These are phyloP conservation scores for Annona cherimola DNA, from an alignment of 164 flowering plant species.

Conservation along the genomic window DNA sequence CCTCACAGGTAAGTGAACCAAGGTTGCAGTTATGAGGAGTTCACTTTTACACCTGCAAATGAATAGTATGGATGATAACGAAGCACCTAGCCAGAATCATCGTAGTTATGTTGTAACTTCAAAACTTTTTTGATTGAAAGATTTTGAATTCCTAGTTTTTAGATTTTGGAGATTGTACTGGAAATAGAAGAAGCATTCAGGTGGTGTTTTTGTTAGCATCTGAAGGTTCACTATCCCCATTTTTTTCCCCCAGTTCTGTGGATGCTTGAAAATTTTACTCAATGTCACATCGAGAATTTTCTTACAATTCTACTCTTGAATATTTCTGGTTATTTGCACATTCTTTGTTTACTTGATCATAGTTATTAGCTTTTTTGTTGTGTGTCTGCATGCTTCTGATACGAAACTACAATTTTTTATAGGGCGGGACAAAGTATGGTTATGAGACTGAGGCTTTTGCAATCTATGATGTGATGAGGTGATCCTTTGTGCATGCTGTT, in stretches of 20 bases:
- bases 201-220: neutral
- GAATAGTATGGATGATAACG: neutral
- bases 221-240: neutral
- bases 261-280: neutral
- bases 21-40: too few species aligned
- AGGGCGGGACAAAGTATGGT: slow-evolving; percentile 82
- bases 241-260: neutral
- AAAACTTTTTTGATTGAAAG: too few species aligned
- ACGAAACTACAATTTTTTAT: slow-evolving; percentile 15
- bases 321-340: neutral
- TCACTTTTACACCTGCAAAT: neutral
- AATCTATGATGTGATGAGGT: slow-evolving; percentile 90
- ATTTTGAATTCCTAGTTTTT: neutral
- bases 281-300: neutral
- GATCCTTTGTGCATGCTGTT: neutral
- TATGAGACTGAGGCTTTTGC: slow-evolving; percentile 94
- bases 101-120: too few species aligned
- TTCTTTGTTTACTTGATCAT: neutral
- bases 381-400: slow-evolving; percentile 5
- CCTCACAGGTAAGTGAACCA: neutral
- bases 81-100: neutral
- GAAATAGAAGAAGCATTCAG: neutral
- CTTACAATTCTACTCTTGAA: neutral
- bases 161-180: neutral
- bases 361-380: neutral